Base-by-base conservation (phyloP, 257 asterid genomes). In the Solanum pinnatisectum region DNA sequence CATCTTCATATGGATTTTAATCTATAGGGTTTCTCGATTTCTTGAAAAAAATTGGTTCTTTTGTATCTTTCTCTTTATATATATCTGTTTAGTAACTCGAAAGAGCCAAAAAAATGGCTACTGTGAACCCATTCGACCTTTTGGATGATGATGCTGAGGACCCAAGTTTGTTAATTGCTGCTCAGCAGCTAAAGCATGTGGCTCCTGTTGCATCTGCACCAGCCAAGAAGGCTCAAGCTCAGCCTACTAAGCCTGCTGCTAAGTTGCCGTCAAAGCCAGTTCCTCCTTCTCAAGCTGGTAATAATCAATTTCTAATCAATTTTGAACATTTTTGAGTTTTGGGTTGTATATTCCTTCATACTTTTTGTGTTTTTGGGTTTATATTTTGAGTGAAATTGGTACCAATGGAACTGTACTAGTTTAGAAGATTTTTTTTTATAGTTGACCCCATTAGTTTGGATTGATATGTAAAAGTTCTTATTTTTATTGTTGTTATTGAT, bases 241-340 rank as follows among this genome's bases (percentile, higher is more conserved):
- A 84, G 89, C 37, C 32, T n/a, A 87, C 89, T 59, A 89, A 89
- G 87, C 32, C 94, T 27, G 30, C 89, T 36, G 94, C 95, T 60
- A 91, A 90, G 90, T 91, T 92, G 76, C 94, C 96, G 2, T 86
- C 98, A 40, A 94, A 95, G 92, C 96, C 96, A 5, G 87, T 86
- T 5, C 98, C 95, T 76, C 95, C 98, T 2, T 10, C 95, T 49
- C 94, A 95, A 84, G 93, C 98, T 89, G 98, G 98, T 95, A 76
- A 76, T 84, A 9, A 4, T 32, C 25, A 4, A 27, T 49, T 49
- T 49, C 23, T 52, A 52, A 5, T 52, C 10, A 20, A 0, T 74
- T 76, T 76, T 37, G 3, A 23, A 10, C 52, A 23, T 76, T 33
- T 13, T 39, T 22, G 46, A 23, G 35, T 23, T 37, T 76, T 77